Evolutionary conservation across 768 basidiomycete species (phyloP), one percentile per base, ranked within the genome.

Genomic region (Termitomyces sp.): DNA sequence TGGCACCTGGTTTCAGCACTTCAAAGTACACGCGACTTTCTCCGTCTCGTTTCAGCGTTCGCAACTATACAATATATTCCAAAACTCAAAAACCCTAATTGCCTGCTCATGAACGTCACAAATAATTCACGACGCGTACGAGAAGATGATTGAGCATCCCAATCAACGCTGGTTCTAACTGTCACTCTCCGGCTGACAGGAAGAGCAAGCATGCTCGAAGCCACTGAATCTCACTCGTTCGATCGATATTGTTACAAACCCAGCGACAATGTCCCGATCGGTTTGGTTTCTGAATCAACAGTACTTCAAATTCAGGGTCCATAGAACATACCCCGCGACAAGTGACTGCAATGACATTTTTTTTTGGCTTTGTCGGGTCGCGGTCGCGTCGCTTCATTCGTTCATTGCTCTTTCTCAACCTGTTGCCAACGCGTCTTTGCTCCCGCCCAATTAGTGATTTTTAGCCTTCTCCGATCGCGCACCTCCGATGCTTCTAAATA

Each of bases 1-100:
- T n/a, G n/a, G n/a, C n/a, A n/a, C n/a, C n/a, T n/a, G n/a, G 52
- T 53, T 53, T 53, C 52, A 53, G 18, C 52, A 39, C 35, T 29
- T 40, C 25, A 36, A 29, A 32, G 15, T 1, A 31, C 33, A 35
- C 23, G 36, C 49, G 33, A 16, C 15, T 35, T n/a, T n/a, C 46
- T 48, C 33, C 46, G 22, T 48, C n/a, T 20, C 47, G 47, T 48
- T 16, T 48, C 47, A 48, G n/a, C 29, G 38, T 5, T 27, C 29
- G 27, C 50, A 18, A n/a, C 23, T 11, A 4, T 33, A 36, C 32
- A 46, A 31, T n/a, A 12, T 36, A 3, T 16, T 3, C n/a, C 36
- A 12, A 40, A 13, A 40, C 9, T 23, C 50, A 42, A 52, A 35
- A 42, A 7, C 51, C 25, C 23, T 18, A 47, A 39, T 32, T 29